Conservation (phyloP, 192 early-diverging fungal genomes). For the Umbelopsis ramanniana region DNA sequence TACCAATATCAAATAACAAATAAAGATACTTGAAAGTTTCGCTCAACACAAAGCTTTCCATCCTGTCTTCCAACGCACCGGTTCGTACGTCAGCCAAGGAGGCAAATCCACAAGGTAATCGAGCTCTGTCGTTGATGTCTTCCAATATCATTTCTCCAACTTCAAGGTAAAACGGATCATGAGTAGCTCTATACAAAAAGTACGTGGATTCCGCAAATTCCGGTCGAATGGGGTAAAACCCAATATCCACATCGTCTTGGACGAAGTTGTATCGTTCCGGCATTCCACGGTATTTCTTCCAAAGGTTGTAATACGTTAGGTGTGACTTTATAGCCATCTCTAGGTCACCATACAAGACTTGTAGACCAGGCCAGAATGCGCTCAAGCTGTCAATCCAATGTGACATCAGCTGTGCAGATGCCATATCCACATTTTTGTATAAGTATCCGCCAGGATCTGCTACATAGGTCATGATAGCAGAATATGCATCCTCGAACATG, state of each 20-base stretch:
- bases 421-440: conserved; percentile 89
- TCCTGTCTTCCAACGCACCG: conserved; percentile 74
- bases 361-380: conserved; percentile 92
- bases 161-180: conserved; percentile 87
- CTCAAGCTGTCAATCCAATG: conserved; percentile 89
- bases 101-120: conserved; percentile 84
- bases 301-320: conserved; percentile 84
- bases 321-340: conserved; percentile 83
- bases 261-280: conserved; percentile 90
- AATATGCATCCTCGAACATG: conserved; percentile 79
- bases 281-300: conserved; percentile 82
- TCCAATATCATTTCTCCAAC: conserved; percentile 87
- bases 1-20: conserved; percentile 88
- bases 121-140: conserved; percentile 74
- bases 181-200: conserved; percentile 88
- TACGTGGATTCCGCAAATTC: conserved; percentile 97
- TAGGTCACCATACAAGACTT: conserved; percentile 87
- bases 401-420: conserved; percentile 62
- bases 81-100: conserved; percentile 67
- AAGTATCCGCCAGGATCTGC: conserved; percentile 74
- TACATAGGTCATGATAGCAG: conserved; percentile 64
- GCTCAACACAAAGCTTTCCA: conserved; percentile 94
- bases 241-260: conserved; percentile 62
- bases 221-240: conserved; percentile 85
- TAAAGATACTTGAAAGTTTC: conserved; percentile 98